These are phyloP conservation scores for Grigorovia humatica DNA, from an alignment of 805 yeast species.

Conservation along the genomic window DNA sequence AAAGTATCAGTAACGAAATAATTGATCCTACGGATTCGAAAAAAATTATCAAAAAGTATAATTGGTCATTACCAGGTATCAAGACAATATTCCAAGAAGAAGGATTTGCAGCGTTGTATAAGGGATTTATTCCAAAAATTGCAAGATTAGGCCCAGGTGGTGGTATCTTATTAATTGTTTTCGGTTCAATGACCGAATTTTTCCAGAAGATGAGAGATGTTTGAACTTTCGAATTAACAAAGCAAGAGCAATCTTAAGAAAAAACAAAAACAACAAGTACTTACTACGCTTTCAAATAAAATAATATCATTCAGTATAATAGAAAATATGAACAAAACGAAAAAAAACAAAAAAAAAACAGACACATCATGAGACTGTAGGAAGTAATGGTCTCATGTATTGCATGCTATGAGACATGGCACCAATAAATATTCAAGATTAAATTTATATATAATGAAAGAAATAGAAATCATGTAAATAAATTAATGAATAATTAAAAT, in stretches of 20 bases:
- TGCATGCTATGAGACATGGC: not conserved
- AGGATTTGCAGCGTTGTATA: conserved; percentile 84
- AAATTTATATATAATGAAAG: not conserved
- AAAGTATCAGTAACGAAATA: conserved; percentile 32
- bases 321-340: not conserved
- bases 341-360: not conserved
- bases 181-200: conserved; percentile 88
- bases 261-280: not conserved
- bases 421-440: not conserved
- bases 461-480: not conserved
- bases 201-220: conserved; percentile 41
- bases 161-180: conserved; percentile 94
- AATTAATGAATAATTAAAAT: not conserved
- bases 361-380: too few relatives aligned
- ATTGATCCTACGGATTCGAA: conserved; percentile 38
- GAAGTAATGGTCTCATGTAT: not conserved
- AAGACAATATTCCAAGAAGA: conserved; percentile 68
- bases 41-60: conserved; percentile 78
- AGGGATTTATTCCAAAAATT: conserved; percentile 95
- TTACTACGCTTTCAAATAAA: not conserved
- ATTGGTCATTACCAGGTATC: conserved; percentile 84
- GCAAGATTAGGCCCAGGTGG: conserved; percentile 98
- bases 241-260: not conserved
- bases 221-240: conserved; percentile 7
- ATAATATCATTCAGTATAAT: not conserved